Conservation (phyloP, 495 filamentous ascomycete species). For the Penicillium canariense region DNA sequence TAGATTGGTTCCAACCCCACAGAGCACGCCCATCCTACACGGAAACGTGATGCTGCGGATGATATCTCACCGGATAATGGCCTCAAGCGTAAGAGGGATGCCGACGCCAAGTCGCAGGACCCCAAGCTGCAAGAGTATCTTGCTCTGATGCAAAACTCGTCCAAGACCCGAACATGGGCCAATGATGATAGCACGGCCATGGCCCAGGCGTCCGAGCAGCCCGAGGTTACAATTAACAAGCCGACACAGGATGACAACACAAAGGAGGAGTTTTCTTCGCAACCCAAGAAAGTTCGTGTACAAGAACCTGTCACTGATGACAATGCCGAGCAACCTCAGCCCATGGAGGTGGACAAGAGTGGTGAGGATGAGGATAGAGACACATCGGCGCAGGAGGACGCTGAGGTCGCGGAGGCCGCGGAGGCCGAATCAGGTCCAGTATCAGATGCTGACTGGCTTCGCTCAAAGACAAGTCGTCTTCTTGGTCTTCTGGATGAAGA, state of each 20-base stretch:
- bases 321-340: constrained; percentile 17
- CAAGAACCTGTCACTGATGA: constrained; percentile 14
- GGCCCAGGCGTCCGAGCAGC: constrained; percentile 28
- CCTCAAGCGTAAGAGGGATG: constrained; percentile 59
- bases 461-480: constrained; percentile 86
- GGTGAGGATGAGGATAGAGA: constrained; percentile 21
- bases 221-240: constrained; percentile 24
- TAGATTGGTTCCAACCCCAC: constrained; percentile 43
- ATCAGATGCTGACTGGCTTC: constrained; percentile 84
- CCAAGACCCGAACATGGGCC: constrained; percentile 65
- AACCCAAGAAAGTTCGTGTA: constrained; percentile 42
- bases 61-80: constrained; percentile 26
- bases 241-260: constrained; percentile 22
- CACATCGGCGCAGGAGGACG: constrained; percentile 19
- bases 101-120: constrained; percentile 52
- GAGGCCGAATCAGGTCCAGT: constrained; percentile 25
- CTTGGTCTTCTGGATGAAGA: constrained; percentile 79
- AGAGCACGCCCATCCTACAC: constrained; percentile 34
- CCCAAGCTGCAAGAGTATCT: constrained; percentile 85
- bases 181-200: constrained; percentile 54
- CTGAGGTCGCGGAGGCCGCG: constrained; percentile 8
- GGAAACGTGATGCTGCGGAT: constrained; percentile 27
- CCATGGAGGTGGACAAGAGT: constrained; percentile 27
- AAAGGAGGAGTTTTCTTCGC: constrained; percentile 41
- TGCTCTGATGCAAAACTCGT: constrained; percentile 70